Evolutionary conservation across 1,284 basidiomycete genomes (phyloP), one percentile per base, ranked within the genome.

Genomic region (Sutorius eximius): DNA sequence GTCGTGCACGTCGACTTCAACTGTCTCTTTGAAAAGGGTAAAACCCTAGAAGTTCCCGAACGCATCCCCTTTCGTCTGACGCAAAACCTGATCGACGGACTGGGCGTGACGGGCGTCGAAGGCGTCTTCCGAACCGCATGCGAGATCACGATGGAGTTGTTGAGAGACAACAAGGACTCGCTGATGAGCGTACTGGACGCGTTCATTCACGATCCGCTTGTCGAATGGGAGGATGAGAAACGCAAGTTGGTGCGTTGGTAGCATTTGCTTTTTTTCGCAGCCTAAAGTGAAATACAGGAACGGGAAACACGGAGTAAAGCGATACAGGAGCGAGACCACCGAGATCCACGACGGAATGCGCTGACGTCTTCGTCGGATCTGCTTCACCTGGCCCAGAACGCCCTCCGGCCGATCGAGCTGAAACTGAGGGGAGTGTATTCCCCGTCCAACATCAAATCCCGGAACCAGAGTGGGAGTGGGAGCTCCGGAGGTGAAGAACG

Each of bases 1-100:
- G 86, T 91, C 2, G 90, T 99, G 2, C 97, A 99, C 64, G 95
- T 99, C 46, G 97, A 99, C 73, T 93, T 99, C 65, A 98, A 99
- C 70, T 98, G 95, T 74, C 78, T 99, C 12, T 99, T 99, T 64
- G 97, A 99, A 63, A 96, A 93, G 89, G 95, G 93, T 1, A 92
- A 91, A 75, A 82, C 82, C 3, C 82, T 99, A 44, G 93, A 96
- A 64, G 89, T 92, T 3, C 91, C 93, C 0, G 97, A 99, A 71
- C 82, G 87, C 32, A 94, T 99, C 0, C 96, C 97, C 0, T 99
- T 99, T 78, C 83, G 97, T 50, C 78, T 99, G 40, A 98, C 97
- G 5, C 92, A 95, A 60, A 99, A 99, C 68, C 76, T 98, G 63
- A 83, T 95, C 38, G 95, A 96, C 65, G 97, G 92, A 0, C 77